phyloP scores from a whole-genome alignment of 2,329 filamentous ascomycete species.

The Aspergillus sp. region DNA sequence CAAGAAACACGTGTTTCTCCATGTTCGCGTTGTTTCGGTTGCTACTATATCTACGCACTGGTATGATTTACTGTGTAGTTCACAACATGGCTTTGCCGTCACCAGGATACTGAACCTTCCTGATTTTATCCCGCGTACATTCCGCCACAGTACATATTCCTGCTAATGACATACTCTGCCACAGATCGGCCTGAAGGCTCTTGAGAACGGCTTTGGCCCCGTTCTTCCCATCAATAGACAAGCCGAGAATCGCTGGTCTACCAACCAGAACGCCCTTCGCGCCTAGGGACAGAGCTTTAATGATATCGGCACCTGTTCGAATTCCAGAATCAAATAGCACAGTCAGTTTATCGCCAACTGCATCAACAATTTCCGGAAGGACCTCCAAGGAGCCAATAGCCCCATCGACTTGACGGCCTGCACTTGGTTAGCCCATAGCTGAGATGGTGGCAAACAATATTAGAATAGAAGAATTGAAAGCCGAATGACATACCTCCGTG shows the following conservation, averaged over 20 bases:
- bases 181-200: slow-evolving; percentile 54
- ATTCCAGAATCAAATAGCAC: slow-evolving; percentile 55
- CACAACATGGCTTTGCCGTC: slow-evolving; percentile 36
- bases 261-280: slow-evolving; percentile 60
- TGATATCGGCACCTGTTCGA: slow-evolving; percentile 50
- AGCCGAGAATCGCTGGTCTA: slow-evolving; percentile 59
- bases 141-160: slow-evolving; percentile 47
- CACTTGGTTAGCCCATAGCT: background rate
- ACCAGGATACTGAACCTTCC: slow-evolving; percentile 37
- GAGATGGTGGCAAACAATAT: background rate
- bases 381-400: slow-evolving; percentile 53
- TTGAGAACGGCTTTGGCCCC: slow-evolving; percentile 55
- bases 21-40: background rate
- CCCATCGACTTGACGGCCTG: slow-evolving; percentile 51
- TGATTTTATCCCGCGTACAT: slow-evolving; percentile 33
- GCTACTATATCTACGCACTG: background rate
- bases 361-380: slow-evolving; percentile 61
- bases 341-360: slow-evolving; percentile 51
- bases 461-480: background rate
- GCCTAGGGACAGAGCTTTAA: slow-evolving; percentile 55
- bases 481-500: slow-evolving; percentile 45
- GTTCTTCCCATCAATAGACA: slow-evolving; percentile 55
- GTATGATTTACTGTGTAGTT: background rate
- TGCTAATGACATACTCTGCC: slow-evolving; percentile 57
- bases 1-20: background rate